Evolutionary conservation across 495 filamentous ascomycete species (phyloP), one percentile per base, ranked within the genome.

Genomic region (Rusavskia elegans): DNA sequence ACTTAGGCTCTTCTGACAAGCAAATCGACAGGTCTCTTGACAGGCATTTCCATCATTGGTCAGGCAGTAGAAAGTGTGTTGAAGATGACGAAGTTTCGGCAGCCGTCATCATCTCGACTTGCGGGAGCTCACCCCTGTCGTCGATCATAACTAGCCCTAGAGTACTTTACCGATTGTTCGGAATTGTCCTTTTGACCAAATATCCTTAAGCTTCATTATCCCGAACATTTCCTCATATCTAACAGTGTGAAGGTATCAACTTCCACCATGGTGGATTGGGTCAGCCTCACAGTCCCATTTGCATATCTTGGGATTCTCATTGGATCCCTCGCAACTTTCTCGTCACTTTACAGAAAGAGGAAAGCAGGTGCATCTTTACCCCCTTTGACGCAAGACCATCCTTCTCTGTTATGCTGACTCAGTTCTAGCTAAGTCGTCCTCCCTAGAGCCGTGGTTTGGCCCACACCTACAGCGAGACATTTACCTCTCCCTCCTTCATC

Each of bases 381-480:
- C 10, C 25, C n/a, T 40, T 50, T 20, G 35, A 27, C 23, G 23
- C 50, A 45, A 27, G 25, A 27, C 4, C 29, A 50, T 20, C 1
- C 29, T 46, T 3, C 8, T n/a, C 30, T 48, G 45, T 27, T 32
- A 53, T 19, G 52, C 57, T 63, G 49, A 66, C 48, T 45, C 16
- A 17, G 40, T 38, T 59, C 55, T 55, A 87, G 84, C 73, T 55
- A 79, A 86, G 69, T 81, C 84, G 54, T 80, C 83, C 32, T 83
- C 84, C 53, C 75, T 97, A 40, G 87, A 81, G 55, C 86, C 89
- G 64, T 98, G 90, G 90, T 97, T 97, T 67, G 79, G 79, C 17
- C 73, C 85, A 35, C 89, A 98, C 64, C 70, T 89, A 37, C 84
- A 90, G 66, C 85, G 89, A 59, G 87, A 97, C 66, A 81, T 98